Evolutionary conservation across 2,329 filamentous ascomycete species (phyloP), one percentile per base, ranked within the genome.

Genomic region (Camptophora hylomeconis): DNA sequence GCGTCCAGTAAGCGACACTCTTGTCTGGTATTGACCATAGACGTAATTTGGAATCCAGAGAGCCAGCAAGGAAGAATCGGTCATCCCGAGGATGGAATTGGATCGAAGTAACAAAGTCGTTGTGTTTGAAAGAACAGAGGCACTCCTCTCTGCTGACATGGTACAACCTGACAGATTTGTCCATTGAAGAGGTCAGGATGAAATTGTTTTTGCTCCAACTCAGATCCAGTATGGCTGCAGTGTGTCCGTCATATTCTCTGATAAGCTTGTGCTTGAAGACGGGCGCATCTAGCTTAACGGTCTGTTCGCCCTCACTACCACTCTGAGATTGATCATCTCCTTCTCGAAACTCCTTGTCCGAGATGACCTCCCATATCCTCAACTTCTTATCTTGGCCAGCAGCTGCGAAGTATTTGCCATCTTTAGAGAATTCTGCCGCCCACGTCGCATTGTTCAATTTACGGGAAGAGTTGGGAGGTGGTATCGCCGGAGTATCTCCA

Each of bases 201-300:
- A 98, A 98, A 52, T 92, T 93, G 56, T 98, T 98, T 65, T 70
- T 98, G 60, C 87, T 95, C 89, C 89, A 98, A 51, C 82, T 92
- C 35, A 98, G 54, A 49, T 93, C 87, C 40, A 98, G 59, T 5
- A 98, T 74, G 42, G 92, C 86, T 10, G 79, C 76, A 0, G 72
- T 77, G 49, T 98, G 89, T 4, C 84, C 86, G 30, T 69, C 60
- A 40, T 89, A 94, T 47, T 93, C 80, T 31, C 76, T 70, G 7
- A 81, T 52, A 0, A 86, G 81, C 45, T 80, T 79, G 27, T 72
- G 71, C 39, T 75, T 73, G 49, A 98, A 95, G 1, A 98, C 87
- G 2, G 87, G 87, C 1, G 89, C 87, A 43, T 80, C 92, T 25
- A 95, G 60, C 38, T 72, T 74, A 40, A 77, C 70, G 15, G 63